A percentile compares a stretch with the other conserved stretches of the same genome.
Evolutionary conservation across 495 filamentous ascomycete genomes (phyloP).

Genomic region (Saxophila tyrrhenica): DNA sequence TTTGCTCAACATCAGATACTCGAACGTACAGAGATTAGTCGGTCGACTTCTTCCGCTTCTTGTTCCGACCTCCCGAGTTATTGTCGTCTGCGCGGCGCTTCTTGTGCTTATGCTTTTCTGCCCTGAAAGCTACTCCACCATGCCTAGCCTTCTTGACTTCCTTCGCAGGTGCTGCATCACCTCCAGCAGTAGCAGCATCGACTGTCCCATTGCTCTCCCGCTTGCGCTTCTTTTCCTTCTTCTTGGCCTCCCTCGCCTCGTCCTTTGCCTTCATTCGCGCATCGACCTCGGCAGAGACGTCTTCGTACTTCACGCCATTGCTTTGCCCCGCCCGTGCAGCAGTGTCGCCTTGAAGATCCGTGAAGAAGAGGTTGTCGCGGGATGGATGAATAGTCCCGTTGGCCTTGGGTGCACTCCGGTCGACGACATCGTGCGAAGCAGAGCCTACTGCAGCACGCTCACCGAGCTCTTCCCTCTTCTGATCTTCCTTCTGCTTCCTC

Average conservation of each 20-base stretch:
- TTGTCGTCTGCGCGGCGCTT: background rate
- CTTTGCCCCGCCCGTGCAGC: background rate
- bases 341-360: background rate
- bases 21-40: background rate
- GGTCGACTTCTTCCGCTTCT: background rate
- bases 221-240: constrained; percentile 28
- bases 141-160: background rate
- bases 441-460: background rate
- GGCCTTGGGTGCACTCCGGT: too few species aligned
- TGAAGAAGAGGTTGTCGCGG: background rate
- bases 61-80: background rate
- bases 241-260: constrained; percentile 21
- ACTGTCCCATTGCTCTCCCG: constrained; percentile 17
- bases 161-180: too few species aligned
- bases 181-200: too few species aligned
- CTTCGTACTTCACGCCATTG: constrained; percentile 24
- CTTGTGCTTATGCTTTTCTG: background rate
- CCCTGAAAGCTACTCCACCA: background rate
- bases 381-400: background rate
- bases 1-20: too few species aligned
- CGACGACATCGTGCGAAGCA: background rate
- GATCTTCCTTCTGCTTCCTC: background rate
- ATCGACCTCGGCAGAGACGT: constrained; percentile 31
- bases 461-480: background rate
- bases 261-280: constrained; percentile 29